Percentiles rank a stretch among this genome's conserved stretches.
These are phyloP conservation scores for Barnettozyma californica DNA, from an alignment of 805 yeast genomes.

Conservation along the genomic window DNA sequence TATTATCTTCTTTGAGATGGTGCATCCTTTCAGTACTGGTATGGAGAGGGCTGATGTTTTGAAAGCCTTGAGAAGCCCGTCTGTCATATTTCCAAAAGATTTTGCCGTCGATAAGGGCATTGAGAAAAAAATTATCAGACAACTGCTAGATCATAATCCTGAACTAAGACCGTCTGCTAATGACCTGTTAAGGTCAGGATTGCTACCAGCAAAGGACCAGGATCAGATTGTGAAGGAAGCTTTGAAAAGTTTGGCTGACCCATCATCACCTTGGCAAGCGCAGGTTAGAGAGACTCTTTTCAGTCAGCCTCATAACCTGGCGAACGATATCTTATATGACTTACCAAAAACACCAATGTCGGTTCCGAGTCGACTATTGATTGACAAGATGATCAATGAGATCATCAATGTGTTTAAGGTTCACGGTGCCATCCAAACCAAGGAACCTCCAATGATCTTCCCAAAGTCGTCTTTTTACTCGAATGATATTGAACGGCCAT, in stretches of 20 bases:
- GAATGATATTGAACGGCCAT: constrained; percentile 47
- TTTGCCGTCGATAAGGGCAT: constrained; percentile 48
- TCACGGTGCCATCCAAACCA: constrained; percentile 86
- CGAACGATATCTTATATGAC: constrained; percentile 82
- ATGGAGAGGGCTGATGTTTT: constrained; percentile 86
- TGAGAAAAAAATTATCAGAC: constrained; percentile 63
- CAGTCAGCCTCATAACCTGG: constrained; percentile 77
- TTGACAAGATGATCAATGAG: constrained; percentile 54
- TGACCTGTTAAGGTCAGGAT: constrained; percentile 70
- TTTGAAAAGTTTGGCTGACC: constrained; percentile 75
- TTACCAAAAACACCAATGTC: constrained; percentile 27
- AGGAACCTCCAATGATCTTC: constrained; percentile 58
- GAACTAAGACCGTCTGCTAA: constrained; percentile 73
- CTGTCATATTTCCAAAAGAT: constrained; percentile 65
- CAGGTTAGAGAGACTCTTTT: constrained; percentile 86
- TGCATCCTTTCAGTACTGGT: constrained; percentile 75
- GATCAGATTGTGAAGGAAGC: constrained; percentile 90
- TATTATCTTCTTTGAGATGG: constrained; percentile 93
- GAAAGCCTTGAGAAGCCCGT: constrained; percentile 52
- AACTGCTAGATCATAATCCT: constrained; percentile 77
- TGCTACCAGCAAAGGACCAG: constrained; percentile 83
- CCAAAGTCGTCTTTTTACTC: constrained; percentile 76
- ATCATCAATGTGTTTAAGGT: constrained; percentile 58
- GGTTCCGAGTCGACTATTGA: constrained; percentile 48
- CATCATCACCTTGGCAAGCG: constrained; percentile 90